These are phyloP conservation scores for Daldinia loculata DNA, from an alignment of 495 filamentous ascomycete species.

Conservation along the genomic window DNA sequence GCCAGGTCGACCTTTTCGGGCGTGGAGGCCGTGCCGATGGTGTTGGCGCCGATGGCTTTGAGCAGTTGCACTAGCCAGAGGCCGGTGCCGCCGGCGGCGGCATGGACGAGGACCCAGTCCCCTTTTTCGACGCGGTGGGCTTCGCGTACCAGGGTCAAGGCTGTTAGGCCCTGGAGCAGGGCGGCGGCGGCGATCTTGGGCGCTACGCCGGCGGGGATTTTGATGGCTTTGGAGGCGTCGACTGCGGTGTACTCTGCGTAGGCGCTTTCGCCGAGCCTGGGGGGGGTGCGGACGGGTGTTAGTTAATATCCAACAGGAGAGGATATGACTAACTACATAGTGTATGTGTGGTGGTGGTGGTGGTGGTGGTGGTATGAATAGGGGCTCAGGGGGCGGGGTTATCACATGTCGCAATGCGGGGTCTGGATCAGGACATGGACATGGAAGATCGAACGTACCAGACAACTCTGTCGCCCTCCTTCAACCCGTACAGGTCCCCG, in stretches of 20 bases:
- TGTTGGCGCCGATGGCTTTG: conserved; percentile 73
- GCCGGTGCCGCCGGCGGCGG: conserved; percentile 90
- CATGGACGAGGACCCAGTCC: conserved; percentile 88
- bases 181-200: conserved; percentile 69
- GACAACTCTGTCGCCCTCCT: conserved; percentile 72
- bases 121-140: conserved; percentile 73
- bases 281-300: neutral
- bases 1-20: conserved; percentile 77
- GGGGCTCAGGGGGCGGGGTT: neutral
- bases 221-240: conserved; percentile 62
- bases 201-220: conserved; percentile 64
- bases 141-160: conserved; percentile 82
- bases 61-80: conserved; percentile 80
- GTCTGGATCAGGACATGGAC: neutral
- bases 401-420: conserved; percentile 1
- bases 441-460: conserved; percentile 49
- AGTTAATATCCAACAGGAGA: neutral
- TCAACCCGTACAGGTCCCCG: conserved; percentile 54
- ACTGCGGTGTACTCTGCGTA: conserved; percentile 82
- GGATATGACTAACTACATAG: no score
- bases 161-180: conserved; percentile 86
- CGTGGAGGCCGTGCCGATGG: conserved; percentile 85
- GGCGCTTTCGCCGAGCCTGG: conserved; percentile 58
- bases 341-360: no score
- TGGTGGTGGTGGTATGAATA: neutral